Percentiles rank a stretch among this genome's conserved stretches.
These are phyloP conservation scores for Letharia lupina DNA, from an alignment of 495 filamentous ascomycete genomes.

Conservation along the genomic window DNA sequence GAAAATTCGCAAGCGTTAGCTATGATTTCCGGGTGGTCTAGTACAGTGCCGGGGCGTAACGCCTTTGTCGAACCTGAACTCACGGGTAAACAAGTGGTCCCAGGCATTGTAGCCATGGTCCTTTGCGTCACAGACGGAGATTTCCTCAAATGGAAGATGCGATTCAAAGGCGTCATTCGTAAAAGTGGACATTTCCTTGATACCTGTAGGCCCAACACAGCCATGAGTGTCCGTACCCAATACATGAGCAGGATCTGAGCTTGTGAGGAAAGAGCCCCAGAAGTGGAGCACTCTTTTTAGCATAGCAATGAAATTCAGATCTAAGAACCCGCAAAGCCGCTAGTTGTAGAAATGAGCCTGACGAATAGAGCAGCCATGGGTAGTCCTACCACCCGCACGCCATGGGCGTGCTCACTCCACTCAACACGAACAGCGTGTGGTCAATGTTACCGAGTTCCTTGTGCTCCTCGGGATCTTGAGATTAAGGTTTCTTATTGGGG, in stretches of 20 bases:
- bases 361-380: not conserved
- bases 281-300: not conserved
- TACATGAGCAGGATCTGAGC: not conserved
- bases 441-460: not conserved
- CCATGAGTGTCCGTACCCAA: not conserved
- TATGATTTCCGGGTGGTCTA: slow-evolving; percentile 32
- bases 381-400: not conserved
- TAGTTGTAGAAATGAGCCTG: not conserved
- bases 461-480: not conserved
- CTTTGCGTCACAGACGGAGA: slow-evolving; percentile 38
- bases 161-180: no score
- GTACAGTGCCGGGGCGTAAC: slow-evolving; percentile 50
- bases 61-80: slow-evolving; percentile 35
- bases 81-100: slow-evolving; percentile 70
- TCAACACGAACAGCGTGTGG: not conserved
- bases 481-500: not conserved
- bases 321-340: not conserved
- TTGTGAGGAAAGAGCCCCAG: not conserved
- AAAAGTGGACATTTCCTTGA: no score
- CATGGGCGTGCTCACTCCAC: not conserved
- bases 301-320: not conserved
- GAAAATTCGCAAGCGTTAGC: slow-evolving; percentile 56
- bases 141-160: slow-evolving; percentile 37
- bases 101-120: slow-evolving; percentile 57
- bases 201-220: not conserved